phyloP scores from a whole-genome alignment of 2,329 filamentous ascomycete species.

The Ascochyta lentis region DNA sequence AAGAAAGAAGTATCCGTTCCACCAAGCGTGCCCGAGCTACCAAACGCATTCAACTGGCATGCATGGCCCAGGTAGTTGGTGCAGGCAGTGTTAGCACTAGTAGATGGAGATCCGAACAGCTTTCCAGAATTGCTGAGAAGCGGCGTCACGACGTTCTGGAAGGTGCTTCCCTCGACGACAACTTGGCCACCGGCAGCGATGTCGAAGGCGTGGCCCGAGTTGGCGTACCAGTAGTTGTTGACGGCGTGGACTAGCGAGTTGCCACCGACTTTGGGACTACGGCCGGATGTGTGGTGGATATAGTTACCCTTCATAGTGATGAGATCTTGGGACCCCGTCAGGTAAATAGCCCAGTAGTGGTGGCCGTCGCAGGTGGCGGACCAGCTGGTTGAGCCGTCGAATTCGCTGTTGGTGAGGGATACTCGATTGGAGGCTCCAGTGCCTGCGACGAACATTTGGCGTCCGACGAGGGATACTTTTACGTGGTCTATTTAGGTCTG shows the following conservation, averaged over 20 bases:
- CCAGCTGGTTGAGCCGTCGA: conserved; percentile 60
- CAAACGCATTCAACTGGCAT: conserved; percentile 58
- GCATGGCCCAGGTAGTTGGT: conserved; percentile 53
- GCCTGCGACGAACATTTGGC: conserved; percentile 66
- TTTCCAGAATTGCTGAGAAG: conserved; percentile 49
- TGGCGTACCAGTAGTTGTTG: conserved; percentile 66
- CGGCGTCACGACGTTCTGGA: conserved; percentile 58
- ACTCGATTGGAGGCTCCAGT: conserved; percentile 60
- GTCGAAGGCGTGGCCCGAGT: conserved; percentile 64
- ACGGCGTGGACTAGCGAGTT: conserved; percentile 64
- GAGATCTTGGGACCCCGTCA: conserved; percentile 60
- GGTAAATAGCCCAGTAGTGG: conserved; percentile 66
- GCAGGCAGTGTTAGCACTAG: conserved; percentile 52
- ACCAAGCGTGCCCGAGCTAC: conserved; percentile 28
- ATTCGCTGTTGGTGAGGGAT: conserved; percentile 64
- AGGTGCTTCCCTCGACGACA: conserved; percentile 63
- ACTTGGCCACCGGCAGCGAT: conserved; percentile 46
- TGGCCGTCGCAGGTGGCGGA: conserved; percentile 63
- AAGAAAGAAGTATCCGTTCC: conserved; percentile 56
- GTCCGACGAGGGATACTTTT: conserved; percentile 62
- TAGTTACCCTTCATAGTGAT: conserved; percentile 66
- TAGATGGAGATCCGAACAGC: conserved; percentile 47
- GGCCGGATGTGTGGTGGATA: conserved; percentile 63
- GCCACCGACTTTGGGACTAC: conserved; percentile 60
- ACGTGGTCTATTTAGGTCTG: conserved; percentile 14